Conservation (phyloP, 139 green algal species). For the Chloropicon primus region DNA sequence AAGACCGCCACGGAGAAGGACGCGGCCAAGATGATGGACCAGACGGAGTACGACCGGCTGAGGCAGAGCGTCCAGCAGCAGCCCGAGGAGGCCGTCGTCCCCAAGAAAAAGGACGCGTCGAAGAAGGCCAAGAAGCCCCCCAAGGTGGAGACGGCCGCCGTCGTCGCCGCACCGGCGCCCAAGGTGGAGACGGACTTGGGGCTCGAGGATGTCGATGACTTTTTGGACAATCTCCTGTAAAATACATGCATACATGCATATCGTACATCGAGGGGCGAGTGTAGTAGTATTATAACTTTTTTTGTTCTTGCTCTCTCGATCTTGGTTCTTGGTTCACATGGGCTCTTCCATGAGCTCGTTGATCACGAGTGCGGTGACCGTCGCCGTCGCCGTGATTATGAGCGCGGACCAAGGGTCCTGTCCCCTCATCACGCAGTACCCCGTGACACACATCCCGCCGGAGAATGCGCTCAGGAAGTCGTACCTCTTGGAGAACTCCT, state of each 20-base stretch:
- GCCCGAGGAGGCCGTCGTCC: background rate
- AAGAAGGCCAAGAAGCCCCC: background rate
- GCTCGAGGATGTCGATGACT: background rate
- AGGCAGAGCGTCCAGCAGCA: background rate
- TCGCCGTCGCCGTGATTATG: conserved; percentile 31
- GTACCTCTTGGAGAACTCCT: conserved; percentile 19
- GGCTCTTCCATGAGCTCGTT: background rate
- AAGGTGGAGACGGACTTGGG: background rate
- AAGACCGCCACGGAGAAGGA: too few relatives aligned
- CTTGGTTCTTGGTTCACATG: background rate
- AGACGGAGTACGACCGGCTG: background rate
- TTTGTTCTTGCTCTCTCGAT: too few relatives aligned
- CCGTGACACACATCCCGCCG: conserved; percentile 37
- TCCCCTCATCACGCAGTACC: conserved; percentile 31
- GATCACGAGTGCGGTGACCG: conserved; percentile 28
- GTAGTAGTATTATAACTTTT: background rate
- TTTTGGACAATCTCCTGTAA: background rate
- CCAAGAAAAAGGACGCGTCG: background rate
- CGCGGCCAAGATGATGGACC: background rate
- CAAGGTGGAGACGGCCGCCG: too few relatives aligned
- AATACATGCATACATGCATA: background rate
- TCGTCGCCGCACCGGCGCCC: too few relatives aligned
- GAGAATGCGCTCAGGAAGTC: conserved; percentile 36
- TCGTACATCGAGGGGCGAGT: background rate
- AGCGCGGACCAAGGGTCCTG: conserved; percentile 39